These are phyloP conservation scores for Fusarium protoensiforme DNA, from an alignment of 2,329 filamentous ascomycete species.

Conservation along the genomic window DNA sequence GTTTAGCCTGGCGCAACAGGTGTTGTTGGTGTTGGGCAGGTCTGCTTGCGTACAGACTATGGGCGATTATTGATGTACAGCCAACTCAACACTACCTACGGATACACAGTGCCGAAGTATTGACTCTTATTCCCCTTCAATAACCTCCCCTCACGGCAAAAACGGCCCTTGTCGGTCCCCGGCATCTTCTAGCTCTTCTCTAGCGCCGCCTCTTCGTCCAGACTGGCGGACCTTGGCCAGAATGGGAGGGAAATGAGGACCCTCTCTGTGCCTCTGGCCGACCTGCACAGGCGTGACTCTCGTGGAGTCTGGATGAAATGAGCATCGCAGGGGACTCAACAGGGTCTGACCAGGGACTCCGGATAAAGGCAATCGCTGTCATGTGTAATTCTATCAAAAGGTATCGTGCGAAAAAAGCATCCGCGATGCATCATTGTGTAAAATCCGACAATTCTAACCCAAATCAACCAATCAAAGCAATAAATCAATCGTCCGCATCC, in stretches of 20 bases:
- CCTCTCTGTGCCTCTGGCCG: not conserved
- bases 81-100: not conserved
- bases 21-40: not conserved
- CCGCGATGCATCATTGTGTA: slow-evolving; percentile 22
- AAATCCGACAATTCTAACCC: slow-evolving; percentile 21
- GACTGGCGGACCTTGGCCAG: not conserved
- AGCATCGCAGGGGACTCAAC: not conserved
- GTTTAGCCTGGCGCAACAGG: not conserved
- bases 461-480: not conserved
- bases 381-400: slow-evolving; percentile 32
- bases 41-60: not conserved
- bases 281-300: not conserved
- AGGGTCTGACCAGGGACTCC: not conserved
- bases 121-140: not conserved
- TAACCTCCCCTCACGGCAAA: not conserved
- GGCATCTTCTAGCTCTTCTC: not conserved
- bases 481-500: not conserved
- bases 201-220: not conserved
- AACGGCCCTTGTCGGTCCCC: slow-evolving; percentile 11
- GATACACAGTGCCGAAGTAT: not conserved
- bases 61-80: not conserved
- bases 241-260: not conserved
- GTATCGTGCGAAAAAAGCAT: slow-evolving; percentile 37
- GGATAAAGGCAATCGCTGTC: not conserved
- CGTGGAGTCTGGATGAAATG: not conserved